Evolutionary conservation across 106 monocot genomes (phyloP).

Genomic region (Cymbidium sinense): DNA sequence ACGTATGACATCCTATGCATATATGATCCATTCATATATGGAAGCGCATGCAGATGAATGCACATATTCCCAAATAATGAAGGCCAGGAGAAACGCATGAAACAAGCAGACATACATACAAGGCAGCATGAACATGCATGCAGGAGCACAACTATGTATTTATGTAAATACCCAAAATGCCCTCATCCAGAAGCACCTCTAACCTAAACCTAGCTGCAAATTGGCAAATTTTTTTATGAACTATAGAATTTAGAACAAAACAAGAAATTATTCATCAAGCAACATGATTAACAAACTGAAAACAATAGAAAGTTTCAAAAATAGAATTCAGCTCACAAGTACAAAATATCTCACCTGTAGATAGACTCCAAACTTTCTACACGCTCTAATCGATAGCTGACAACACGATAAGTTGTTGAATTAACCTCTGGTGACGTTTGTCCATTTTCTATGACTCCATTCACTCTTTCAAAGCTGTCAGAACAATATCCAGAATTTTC

Average conservation of each 20-base stretch:
- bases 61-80: no score
- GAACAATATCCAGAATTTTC: slow-evolving; percentile 67
- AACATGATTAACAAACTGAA: not conserved
- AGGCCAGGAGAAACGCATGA: no score
- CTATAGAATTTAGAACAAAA: not conserved
- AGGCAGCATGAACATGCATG: no score
- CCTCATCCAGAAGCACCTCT: not conserved
- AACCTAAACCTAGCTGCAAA: not conserved
- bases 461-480: slow-evolving; percentile 77
- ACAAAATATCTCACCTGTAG: slow-evolving; percentile 45
- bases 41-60: no score
- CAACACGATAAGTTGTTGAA: slow-evolving; percentile 16
- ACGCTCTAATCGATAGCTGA: slow-evolving; percentile 27
- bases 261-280: not conserved
- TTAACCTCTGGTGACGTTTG: slow-evolving; percentile 53
- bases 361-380: slow-evolving; percentile 75
- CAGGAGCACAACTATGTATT: no score
- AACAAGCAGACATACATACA: no score
- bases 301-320: slow-evolving; percentile 1
- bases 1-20: no score
- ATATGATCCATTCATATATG: no score
- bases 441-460: slow-evolving; percentile 52
- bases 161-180: not conserved
- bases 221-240: not conserved
- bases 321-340: not conserved